Percentiles rank a stretch among this genome's conserved stretches.
Conservation (phyloP, 2,329 filamentous ascomycete genomes). For the Emericellopsis atlantica region DNA sequence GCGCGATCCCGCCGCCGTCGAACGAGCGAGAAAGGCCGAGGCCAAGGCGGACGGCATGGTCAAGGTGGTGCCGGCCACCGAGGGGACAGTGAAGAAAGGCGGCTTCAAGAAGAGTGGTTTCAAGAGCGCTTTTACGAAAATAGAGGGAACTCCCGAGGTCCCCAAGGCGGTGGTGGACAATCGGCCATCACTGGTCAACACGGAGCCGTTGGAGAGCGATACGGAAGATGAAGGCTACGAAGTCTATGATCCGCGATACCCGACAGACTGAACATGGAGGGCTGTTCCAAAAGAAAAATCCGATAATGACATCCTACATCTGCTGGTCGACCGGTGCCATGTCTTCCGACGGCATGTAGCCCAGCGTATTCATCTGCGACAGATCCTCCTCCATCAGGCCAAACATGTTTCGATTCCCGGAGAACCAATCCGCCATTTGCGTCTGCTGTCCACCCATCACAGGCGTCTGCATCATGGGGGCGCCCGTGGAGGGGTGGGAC, state of each 20-base stretch:
- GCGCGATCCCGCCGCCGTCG: conserved; percentile 53
- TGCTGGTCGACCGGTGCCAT: background rate
- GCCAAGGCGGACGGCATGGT: conserved; percentile 58
- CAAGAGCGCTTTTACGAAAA: conserved; percentile 55
- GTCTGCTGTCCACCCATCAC: conserved; percentile 17
- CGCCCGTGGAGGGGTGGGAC: conserved; percentile 5
- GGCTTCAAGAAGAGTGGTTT: conserved; percentile 77
- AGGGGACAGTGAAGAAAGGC: conserved; percentile 46
- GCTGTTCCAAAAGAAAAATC: background rate
- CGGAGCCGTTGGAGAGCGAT: conserved; percentile 38
- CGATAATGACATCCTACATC: background rate
- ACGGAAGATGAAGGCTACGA: conserved; percentile 62
- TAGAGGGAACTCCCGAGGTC: conserved; percentile 23
- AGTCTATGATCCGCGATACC: conserved; percentile 48
- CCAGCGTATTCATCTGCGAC: conserved; percentile 26
- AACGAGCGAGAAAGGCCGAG: conserved; percentile 55
- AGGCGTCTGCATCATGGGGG: conserved; percentile 13
- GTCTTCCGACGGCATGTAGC: conserved; percentile 6
- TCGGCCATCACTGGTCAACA: conserved; percentile 9
- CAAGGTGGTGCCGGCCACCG: conserved; percentile 46
- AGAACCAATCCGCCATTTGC: conserved; percentile 53
- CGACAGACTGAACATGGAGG: conserved; percentile 38
- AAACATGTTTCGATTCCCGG: conserved; percentile 52
- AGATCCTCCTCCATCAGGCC: conserved; percentile 51
- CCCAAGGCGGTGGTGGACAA: conserved; percentile 8